A percentile compares a stretch with the other conserved stretches of the same genome.
Evolutionary conservation across 805 yeast genomes (phyloP).

Genomic region (Metschnikowia arizonensis): DNA sequence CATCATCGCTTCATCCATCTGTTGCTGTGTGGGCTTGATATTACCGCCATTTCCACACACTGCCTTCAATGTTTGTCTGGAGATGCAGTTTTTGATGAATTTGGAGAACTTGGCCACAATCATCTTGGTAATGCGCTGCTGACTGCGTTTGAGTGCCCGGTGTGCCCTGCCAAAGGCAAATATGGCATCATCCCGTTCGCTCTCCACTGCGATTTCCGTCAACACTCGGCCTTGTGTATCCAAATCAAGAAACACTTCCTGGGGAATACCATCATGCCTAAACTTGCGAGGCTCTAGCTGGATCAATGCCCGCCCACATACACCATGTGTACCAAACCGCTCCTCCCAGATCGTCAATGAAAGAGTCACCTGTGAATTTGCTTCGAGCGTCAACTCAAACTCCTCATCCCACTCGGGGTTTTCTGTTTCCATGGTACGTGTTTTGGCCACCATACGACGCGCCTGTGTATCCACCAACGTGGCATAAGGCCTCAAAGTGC

Average conservation of each 20-base stretch:
- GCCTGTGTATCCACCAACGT: constrained; percentile 56
- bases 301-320: constrained; percentile 62
- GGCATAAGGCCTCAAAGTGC: constrained; percentile 56
- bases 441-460: constrained; percentile 58
- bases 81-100: constrained; percentile 54
- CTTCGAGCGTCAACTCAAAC: constrained; percentile 52
- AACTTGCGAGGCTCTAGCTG: constrained; percentile 60
- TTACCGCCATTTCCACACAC: constrained; percentile 52
- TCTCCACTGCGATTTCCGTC: constrained; percentile 69
- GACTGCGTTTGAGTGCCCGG: constrained; percentile 57
- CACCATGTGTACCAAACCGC: constrained; percentile 48
- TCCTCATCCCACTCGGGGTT: constrained; percentile 88
- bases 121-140: constrained; percentile 61
- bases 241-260: constrained; percentile 53
- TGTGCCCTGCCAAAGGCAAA: constrained; percentile 77
- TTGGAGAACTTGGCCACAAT: constrained; percentile 72
- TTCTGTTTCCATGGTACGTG: constrained; percentile 56
- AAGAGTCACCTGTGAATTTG: constrained; percentile 42
- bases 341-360: constrained; percentile 72
- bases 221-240: constrained; percentile 67
- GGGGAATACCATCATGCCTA: constrained; percentile 65
- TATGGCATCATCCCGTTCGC: constrained; percentile 74
- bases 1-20: constrained; percentile 59
- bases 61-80: constrained; percentile 52
- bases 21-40: constrained; percentile 40